A percentile compares a stretch with the other conserved stretches of the same genome.
These are phyloP conservation scores for Cyanidioschyzon merolae DNA, from an alignment of 23 red algal species.

Conservation along the genomic window DNA sequence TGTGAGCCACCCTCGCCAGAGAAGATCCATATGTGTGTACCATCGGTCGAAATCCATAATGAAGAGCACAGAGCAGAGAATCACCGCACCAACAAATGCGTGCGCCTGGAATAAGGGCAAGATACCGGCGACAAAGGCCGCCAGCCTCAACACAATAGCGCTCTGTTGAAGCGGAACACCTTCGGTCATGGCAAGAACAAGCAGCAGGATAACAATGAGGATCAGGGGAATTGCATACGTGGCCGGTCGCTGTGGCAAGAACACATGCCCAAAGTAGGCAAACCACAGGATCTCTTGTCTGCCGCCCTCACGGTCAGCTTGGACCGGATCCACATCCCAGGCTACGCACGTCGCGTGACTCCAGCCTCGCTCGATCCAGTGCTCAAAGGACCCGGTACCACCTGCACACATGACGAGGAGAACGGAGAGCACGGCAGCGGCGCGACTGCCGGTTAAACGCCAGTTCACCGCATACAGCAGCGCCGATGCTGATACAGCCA, in stretches of 20 bases:
- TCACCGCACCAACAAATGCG: constrained; percentile 1
- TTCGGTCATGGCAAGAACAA: background rate
- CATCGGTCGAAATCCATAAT: background rate
- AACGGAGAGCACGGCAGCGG: background rate
- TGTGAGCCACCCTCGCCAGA: background rate
- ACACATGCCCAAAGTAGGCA: background rate
- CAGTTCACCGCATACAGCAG: constrained; percentile 4
- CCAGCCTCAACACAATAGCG: background rate
- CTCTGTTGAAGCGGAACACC: background rate
- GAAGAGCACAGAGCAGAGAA: background rate
- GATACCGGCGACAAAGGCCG: background rate
- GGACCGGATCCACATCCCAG: constrained; percentile 15
- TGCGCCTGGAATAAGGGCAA: constrained; percentile 3
- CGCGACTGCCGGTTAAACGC: constrained; percentile 1
- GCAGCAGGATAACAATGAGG: background rate
- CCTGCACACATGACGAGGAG: background rate
- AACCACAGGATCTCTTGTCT: background rate
- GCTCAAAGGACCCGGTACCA: constrained; percentile 7
- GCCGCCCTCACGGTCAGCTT: background rate
- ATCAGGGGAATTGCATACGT: background rate
- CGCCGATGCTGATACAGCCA: background rate
- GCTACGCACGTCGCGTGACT: background rate
- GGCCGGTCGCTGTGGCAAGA: constrained; percentile 3
- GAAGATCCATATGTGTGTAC: background rate
- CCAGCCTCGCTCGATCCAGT: background rate